phyloP scores from a whole-genome alignment of 2,329 filamentous ascomycete genomes.

The Exserohilum rostratum region DNA sequence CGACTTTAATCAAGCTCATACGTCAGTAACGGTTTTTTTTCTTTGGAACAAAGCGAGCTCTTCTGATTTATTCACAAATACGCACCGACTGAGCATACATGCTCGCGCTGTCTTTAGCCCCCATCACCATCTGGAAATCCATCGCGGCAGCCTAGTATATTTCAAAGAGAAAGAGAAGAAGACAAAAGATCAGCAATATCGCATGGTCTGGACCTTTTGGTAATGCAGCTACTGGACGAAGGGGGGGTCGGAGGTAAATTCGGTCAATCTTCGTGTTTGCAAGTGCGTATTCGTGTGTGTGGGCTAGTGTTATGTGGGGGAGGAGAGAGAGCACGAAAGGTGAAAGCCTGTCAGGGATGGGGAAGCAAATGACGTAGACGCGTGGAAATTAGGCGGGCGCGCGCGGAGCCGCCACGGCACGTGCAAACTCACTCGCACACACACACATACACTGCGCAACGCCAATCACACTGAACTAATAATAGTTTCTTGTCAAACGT shows the following conservation, averaged over 20 bases:
- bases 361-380: constrained; percentile 20
- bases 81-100: constrained; percentile 26
- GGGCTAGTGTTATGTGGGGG: constrained; percentile 6
- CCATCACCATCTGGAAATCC: constrained; percentile 24
- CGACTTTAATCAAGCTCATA: too few species aligned
- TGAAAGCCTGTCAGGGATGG: constrained; percentile 2
- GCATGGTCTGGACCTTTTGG: constrained; percentile 1
- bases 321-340: neutral
- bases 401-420: constrained; percentile 9
- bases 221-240: neutral
- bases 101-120: constrained; percentile 19
- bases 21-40: too few species aligned
- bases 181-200: constrained; percentile 5
- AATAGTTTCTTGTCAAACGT: neutral
- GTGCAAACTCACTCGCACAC: constrained; percentile 7
- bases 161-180: neutral
- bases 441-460: neutral
- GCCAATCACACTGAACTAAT: neutral
- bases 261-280: neutral
- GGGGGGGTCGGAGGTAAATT: neutral
- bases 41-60: too few species aligned
- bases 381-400: neutral
- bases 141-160: constrained; percentile 12
- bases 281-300: constrained; percentile 2
- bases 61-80: neutral